Evolutionary conservation across 73 alveolate genomes (phyloP), one percentile per base, ranked within the genome.

Genomic region (Blepharisma stoltei): DNA sequence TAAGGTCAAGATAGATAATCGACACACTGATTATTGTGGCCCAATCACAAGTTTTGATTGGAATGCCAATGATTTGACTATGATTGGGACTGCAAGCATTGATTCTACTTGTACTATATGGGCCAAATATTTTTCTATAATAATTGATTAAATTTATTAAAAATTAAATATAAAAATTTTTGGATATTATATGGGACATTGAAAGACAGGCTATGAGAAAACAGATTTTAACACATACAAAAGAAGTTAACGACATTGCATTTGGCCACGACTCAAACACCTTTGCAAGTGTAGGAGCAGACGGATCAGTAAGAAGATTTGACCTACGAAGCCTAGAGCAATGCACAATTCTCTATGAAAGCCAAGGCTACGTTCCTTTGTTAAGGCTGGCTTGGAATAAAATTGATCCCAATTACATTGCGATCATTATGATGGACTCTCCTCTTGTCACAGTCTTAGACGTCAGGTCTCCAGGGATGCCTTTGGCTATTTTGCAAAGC

Each of bases 101-200:
- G 99, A 96, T 88, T 94, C 97, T 1, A 96, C 99, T 20, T 96
- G 99, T 80, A 94, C 99, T 20, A 94, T 96, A 25, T 96, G 99
- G 98, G n/a, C n/a, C n/a, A n/a, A n/a, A n/a, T n/a, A n/a, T n/a
- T n/a, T n/a, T n/a, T n/a, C n/a, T n/a, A n/a, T n/a, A n/a, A n/a
- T n/a, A n/a, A n/a, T n/a, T n/a, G n/a, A n/a, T n/a, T n/a, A n/a
- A n/a, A n/a, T n/a, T n/a, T n/a, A n/a, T n/a, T n/a, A n/a, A n/a
- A n/a, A n/a, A n/a, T n/a, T n/a, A n/a, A n/a, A n/a, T n/a, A n/a
- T n/a, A n/a, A n/a, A n/a, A n/a, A n/a, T n/a, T n/a, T n/a, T n/a
- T n/a, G n/a, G n/a, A n/a, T n/a, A n/a, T n/a, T n/a, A n/a, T n/a
- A n/a, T 95, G 99, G 99, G 99, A 96, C 66, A 86, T 96, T 60